Conservation (phyloP, 257 asterid species). For the Rhazya stricta region DNA sequence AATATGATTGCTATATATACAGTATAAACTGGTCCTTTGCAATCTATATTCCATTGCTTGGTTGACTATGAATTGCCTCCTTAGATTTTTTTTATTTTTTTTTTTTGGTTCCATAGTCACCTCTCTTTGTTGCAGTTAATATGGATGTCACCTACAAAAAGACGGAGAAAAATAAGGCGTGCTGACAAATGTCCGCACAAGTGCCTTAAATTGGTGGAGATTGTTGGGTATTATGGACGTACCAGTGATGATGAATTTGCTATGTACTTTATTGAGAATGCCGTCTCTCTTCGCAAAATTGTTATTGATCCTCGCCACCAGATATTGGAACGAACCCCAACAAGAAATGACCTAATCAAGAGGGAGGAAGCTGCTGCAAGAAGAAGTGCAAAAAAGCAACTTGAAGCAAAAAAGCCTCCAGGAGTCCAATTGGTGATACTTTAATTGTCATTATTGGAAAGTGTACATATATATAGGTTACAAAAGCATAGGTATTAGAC, state of each 20-base stretch:
- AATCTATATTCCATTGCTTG: background rate
- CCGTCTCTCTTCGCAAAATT: conserved; percentile 36
- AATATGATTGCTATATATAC: background rate
- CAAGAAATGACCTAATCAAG: conserved; percentile 27
- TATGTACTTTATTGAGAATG: conserved; percentile 42
- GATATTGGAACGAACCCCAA: conserved; percentile 36
- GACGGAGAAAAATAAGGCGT: conserved; percentile 36
- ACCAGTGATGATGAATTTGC: conserved; percentile 47
- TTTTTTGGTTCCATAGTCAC: background rate
- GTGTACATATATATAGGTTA: background rate
- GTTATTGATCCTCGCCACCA: conserved; percentile 49
- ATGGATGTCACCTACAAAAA: conserved; percentile 52
- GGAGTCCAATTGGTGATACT: conserved; percentile 42
- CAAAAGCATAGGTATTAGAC: background rate
- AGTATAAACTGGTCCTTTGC: background rate
- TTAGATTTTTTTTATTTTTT: background rate
- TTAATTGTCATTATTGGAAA: conserved; percentile 7
- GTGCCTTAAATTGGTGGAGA: conserved; percentile 39
- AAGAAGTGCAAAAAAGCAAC: conserved; percentile 36
- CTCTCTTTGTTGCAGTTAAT: conserved; percentile 33
- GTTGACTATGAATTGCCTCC: background rate
- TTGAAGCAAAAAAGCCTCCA: conserved; percentile 32
- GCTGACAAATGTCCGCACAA: conserved; percentile 30
- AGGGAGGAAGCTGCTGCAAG: conserved; percentile 43
- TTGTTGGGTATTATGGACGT: conserved; percentile 52